Evolutionary conservation across 306 rosid species (phyloP), one percentile per base, ranked within the genome.

Genomic region (Hylodesmum podocarpum): DNA sequence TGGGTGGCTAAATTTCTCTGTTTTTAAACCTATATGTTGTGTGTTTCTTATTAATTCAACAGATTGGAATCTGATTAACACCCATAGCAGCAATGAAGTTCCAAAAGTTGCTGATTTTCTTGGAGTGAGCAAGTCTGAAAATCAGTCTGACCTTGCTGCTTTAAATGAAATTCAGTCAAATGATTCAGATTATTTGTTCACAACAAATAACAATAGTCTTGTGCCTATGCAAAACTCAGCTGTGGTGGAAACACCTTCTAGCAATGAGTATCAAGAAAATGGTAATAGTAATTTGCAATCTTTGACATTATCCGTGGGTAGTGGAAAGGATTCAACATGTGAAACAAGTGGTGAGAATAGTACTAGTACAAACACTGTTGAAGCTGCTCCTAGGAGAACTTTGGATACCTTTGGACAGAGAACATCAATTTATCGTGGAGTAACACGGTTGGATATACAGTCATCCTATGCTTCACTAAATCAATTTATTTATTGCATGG

Each of bases 101-200:
- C 99, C 99, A 6, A 89, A 91, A 77, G 96, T 96, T 18, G 99
- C 99, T n/a, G 98, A 96, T 83, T 96, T 96, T 83, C 96, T 96
- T 7, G 99, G 99, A 10, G 98, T 91, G 77, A 79, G 88, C 73
- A 91, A 92, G 82, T 85, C 93, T 28, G 98, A 91, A 25, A 89
- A 88, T 66, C 90, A 92, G 49, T 74, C 96, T 68, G 98, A 89
- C 84, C 94, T 93, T 61, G 90, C 84, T 43, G 83, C 87, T 9
- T 81, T 75, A 49, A 84, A 88, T 19, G 90, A 89, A 72, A 82
- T 90, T 69, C 89, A 87, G 72, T 62, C 90, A 0, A 82, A 72
- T 33, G 96, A 86, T 69, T 81, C 98, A 1, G 93, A 87, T 28
- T 96, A 96, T 59, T 73, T 93, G 15, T 91, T 87, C 59, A 63